Evolutionary conservation across 305 asterid species (phyloP).

Genomic region (Rubia balearica): DNA sequence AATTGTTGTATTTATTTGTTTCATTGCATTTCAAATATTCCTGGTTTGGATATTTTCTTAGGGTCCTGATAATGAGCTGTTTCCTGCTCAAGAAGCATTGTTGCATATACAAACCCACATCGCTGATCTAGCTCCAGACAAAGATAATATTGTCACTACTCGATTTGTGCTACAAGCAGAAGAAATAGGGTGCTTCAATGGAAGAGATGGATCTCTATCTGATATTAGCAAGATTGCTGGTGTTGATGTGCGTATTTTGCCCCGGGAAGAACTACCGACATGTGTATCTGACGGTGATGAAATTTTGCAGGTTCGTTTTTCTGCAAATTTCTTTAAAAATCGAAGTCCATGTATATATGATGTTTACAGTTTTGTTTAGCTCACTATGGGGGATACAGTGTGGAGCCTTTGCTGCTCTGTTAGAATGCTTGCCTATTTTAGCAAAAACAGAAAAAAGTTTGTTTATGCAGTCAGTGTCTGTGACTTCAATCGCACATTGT

Average conservation of each 20-base stretch:
- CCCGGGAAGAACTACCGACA: constrained; percentile 54
- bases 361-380: neutral
- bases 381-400: neutral
- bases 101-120: constrained; percentile 87
- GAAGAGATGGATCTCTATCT: constrained; percentile 35
- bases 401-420: neutral
- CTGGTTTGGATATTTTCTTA: constrained; percentile 29
- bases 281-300: constrained; percentile 56
- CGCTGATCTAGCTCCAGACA: constrained; percentile 65
- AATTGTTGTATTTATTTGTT: neutral
- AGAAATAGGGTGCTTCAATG: constrained; percentile 52
- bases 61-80: constrained; percentile 94
- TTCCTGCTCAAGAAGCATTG: constrained; percentile 98
- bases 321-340: neutral
- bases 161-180: constrained; percentile 68
- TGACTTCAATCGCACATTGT: neutral
- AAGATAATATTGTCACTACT: constrained; percentile 70
- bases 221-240: constrained; percentile 55
- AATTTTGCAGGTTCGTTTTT: constrained; percentile 60
- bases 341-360: neutral
- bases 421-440: neutral
- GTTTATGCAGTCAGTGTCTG: neutral
- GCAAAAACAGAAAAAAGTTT: neutral
- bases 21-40: constrained; percentile 16
- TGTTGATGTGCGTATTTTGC: constrained; percentile 55